A percentile compares a stretch with the other conserved stretches of the same genome.
Conservation (phyloP, 306 rosid species). For the Castanopsis chinensis region DNA sequence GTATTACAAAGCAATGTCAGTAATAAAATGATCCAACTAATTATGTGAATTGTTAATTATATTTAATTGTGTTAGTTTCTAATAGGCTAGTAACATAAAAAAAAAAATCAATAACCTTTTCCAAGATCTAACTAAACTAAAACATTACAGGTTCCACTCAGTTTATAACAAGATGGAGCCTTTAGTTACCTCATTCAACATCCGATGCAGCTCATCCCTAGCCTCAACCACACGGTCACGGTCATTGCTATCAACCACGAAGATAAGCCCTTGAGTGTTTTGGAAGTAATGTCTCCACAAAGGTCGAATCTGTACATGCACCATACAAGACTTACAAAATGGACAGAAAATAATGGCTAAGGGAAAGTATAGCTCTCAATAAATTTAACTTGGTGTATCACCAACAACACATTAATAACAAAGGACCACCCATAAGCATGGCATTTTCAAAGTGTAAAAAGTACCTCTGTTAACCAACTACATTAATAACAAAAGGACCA, state of each 20-base stretch:
- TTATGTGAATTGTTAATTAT: too few species aligned
- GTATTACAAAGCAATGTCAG: not conserved
- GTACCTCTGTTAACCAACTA: not conserved
- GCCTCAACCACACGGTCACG: conserved; percentile 68
- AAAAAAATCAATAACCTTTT: not conserved
- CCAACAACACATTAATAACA: not conserved
- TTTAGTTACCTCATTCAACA: conserved; percentile 58
- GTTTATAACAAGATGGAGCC: not conserved
- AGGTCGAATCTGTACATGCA: conserved; percentile 43
- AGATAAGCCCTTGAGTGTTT: conserved; percentile 62
- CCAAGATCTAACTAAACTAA: not conserved
- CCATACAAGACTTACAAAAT: not conserved
- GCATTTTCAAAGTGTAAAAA: not conserved
- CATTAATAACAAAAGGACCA: not conserved
- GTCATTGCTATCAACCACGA: conserved; percentile 65
- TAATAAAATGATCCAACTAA: not conserved
- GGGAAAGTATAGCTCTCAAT: not conserved
- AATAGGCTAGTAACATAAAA: not conserved
- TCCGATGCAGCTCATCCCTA: conserved; percentile 53
- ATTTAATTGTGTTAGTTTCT: not conserved
- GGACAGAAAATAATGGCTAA: not conserved
- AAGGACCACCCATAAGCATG: not conserved
- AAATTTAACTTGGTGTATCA: not conserved
- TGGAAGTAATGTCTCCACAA: conserved; percentile 62
- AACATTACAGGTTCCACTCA: not conserved